Percentiles rank a stretch among this genome's conserved stretches.
Evolutionary conservation across 345 rosid species (phyloP).

Genomic region (Leavenworthia alabamica): DNA sequence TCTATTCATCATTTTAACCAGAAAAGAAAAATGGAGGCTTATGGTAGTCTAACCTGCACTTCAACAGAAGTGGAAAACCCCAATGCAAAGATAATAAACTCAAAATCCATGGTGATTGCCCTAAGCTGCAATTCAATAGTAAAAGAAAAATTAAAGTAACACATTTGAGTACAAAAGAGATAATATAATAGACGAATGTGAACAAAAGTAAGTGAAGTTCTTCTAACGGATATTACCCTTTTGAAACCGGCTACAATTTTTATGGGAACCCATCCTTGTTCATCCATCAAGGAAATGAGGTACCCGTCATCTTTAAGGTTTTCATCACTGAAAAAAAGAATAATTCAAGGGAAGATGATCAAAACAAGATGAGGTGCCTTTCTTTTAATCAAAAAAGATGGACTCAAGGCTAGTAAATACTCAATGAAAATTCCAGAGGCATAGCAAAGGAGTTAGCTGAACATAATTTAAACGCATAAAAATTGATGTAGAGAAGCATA

Average conservation of each 20-base stretch:
- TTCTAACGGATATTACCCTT: no score
- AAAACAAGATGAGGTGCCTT: no score
- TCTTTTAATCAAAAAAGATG: not conserved
- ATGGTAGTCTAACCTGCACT: conserved; percentile 60
- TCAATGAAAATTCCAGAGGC: not conserved
- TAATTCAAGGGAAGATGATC: not conserved
- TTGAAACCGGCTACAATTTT: conserved; percentile 69
- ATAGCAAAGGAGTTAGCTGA: not conserved
- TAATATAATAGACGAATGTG: not conserved
- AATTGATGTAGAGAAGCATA: not conserved
- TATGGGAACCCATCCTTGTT: conserved; percentile 83
- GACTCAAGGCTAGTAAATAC: not conserved
- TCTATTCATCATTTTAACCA: not conserved
- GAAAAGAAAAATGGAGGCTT: conserved; percentile 1
- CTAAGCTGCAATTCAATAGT: conserved; percentile 55
- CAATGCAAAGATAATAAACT: conserved; percentile 66
- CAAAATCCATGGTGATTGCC: conserved; percentile 67
- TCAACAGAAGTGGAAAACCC: conserved; percentile 61
- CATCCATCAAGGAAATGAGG: conserved; percentile 80
- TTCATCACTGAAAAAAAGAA: conserved; percentile 65
- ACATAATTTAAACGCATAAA: not conserved
- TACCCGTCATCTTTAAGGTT: conserved; percentile 67
- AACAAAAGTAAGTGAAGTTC: conserved; percentile 9
- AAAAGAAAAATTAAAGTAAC: not conserved
- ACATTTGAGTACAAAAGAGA: not conserved